These are phyloP conservation scores for Gracilariopsis chorda DNA, from an alignment of 23 red algal genomes.

Conservation along the genomic window DNA sequence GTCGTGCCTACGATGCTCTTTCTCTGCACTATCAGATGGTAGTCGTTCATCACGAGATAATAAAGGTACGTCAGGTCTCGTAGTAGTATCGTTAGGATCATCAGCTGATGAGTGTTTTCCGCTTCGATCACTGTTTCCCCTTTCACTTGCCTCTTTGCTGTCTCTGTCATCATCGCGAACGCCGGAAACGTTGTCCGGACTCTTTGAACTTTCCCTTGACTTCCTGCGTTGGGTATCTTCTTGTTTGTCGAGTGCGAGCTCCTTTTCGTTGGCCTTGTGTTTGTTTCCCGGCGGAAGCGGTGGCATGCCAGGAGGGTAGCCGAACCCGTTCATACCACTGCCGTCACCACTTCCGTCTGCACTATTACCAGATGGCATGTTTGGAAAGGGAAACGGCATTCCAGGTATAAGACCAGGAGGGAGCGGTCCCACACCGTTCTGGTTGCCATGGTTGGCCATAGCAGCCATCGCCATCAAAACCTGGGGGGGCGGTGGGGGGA, in stretches of 20 bases:
- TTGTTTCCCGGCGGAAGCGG: background rate
- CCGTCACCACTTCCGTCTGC: background rate
- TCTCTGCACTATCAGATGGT: slow-evolving; percentile 31
- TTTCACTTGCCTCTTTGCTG: slow-evolving; percentile 11
- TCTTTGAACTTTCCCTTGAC: background rate
- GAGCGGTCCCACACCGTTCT: background rate
- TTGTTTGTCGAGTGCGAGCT: background rate
- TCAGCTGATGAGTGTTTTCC: background rate
- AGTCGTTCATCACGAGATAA: slow-evolving; percentile 9
- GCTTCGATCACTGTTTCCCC: background rate
- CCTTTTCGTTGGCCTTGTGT: background rate
- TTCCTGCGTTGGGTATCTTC: background rate
- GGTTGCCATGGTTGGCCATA: background rate
- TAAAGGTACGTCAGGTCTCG: background rate
- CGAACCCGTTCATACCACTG: background rate
- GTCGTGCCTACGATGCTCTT: slow-evolving; percentile 23
- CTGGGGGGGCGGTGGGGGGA: slow-evolving; percentile 47
- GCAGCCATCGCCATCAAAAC: slow-evolving; percentile 54
- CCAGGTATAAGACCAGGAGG: slow-evolving; percentile 26
- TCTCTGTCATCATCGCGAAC: background rate
- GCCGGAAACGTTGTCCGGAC: background rate
- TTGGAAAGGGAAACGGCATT: slow-evolving; percentile 47
- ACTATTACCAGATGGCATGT: slow-evolving; percentile 7
- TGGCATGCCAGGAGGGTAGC: background rate
- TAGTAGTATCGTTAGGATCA: background rate